Evolutionary conservation across 164 flowering plant genomes (phyloP), one percentile per base, ranked within the genome.

Genomic region (Umbilicus rupestris): DNA sequence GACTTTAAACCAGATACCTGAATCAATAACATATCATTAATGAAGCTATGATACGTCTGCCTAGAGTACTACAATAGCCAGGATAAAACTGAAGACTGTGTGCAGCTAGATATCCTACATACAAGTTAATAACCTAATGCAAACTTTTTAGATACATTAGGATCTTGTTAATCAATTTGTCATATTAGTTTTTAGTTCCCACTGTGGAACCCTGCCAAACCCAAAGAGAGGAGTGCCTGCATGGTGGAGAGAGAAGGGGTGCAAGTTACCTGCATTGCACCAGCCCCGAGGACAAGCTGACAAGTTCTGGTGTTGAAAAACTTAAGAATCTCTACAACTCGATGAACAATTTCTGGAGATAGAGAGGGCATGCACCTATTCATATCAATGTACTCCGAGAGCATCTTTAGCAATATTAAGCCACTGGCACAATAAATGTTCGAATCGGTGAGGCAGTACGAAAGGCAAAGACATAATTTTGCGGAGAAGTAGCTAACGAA

Each of bases 1-100:
- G 99, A 92, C 82, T 85, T 95, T 86, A 95, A 80, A 66, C 99
- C 97, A 71, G 99, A 86, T 59, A 95, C 97, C 99, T 95, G 85
- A 72, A 84, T 47, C 52, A 24, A 39, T 7, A 66, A 39, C 47
- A 29, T 39, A 57, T 65, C 7, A 12, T 19, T 52, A 64, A 30
- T 20, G 26, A 3, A 33, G 28, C 16, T 28, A 65, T 1, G 7
- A 67, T 2, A 33, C 39, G 37, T 6, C 10, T 16, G 20, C n/a
- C 22, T 45, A 28, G 1, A 10, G 20, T 16, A 16, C n/a, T 20
- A 58, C 24, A 29, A 50, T 15, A 30, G 49, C 3, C 19, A 15
- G 49, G n/a, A 16, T 3, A 45, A 15, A 45, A 17, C 1, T 15
- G n/a, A 15, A 14, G 3, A 45, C n/a, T 45, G 19, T 45, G 20